Percentiles rank a stretch among this genome's conserved stretches.
Evolutionary conservation across 805 yeast genomes (phyloP).

Genomic region (Ogataea paraovalis): DNA sequence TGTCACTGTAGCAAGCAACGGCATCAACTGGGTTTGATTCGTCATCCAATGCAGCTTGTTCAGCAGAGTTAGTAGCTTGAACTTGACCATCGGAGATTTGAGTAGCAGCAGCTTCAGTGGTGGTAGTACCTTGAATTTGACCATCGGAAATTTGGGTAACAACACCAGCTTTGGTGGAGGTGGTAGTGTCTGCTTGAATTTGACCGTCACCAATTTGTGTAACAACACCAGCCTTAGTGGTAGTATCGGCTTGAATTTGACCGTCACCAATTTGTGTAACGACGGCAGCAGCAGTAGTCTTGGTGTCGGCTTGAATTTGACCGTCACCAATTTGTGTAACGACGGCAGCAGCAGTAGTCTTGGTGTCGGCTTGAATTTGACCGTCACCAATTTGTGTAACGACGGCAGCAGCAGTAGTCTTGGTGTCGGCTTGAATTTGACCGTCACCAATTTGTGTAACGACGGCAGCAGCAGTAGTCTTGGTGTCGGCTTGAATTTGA

Average conservation of each 20-base stretch:
- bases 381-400: slow-evolving; percentile 38
- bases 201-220: slow-evolving; percentile 44
- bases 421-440: slow-evolving; percentile 47
- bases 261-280: no score
- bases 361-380: slow-evolving; percentile 36
- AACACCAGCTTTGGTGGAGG: slow-evolving; percentile 7
- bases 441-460: slow-evolving; percentile 48
- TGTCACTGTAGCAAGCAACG: slow-evolving; percentile 33
- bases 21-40: slow-evolving; percentile 16
- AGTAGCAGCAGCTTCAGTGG: slow-evolving; percentile 34
- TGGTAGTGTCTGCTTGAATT: slow-evolving; percentile 31
- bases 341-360: slow-evolving; percentile 13
- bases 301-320: slow-evolving; percentile 24
- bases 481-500: slow-evolving; percentile 36
- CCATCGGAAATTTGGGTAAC: slow-evolving; percentile 36
- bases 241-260: no score
- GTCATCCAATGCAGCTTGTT: slow-evolving; percentile 11
- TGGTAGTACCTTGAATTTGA: slow-evolving; percentile 33
- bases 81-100: slow-evolving; percentile 47
- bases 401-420: slow-evolving; percentile 32
- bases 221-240: slow-evolving; percentile 31
- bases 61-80: slow-evolving; percentile 36
- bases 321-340: slow-evolving; percentile 27
- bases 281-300: slow-evolving; percentile 8
- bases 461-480: slow-evolving; percentile 8